Evolutionary conservation across 441 rosid genomes (phyloP).

Genomic region (Populus hybrid): DNA sequence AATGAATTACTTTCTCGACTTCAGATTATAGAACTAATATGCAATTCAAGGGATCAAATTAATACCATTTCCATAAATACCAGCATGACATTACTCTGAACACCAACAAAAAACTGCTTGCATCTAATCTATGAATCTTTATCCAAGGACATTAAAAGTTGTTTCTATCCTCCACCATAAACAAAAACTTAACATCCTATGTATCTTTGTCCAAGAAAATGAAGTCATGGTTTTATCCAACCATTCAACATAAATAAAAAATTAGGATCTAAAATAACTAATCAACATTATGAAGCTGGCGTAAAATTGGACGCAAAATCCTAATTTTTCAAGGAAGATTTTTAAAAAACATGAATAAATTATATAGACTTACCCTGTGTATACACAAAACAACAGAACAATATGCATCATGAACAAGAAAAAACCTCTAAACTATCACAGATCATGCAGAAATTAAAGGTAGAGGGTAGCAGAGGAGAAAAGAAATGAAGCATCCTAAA

Average conservation of each 20-base stretch:
- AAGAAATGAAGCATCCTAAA: slow-evolving; percentile 31
- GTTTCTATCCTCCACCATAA: not conserved
- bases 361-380: not conserved
- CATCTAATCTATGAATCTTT: not conserved
- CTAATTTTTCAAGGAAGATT: not conserved
- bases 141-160: not conserved
- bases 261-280: not conserved
- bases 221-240: not conserved
- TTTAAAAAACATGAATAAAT: not conserved
- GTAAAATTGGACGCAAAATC: not conserved
- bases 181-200: not conserved
- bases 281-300: not conserved
- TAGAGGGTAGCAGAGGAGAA: slow-evolving; percentile 27
- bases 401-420: slow-evolving; percentile 1
- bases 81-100: not conserved
- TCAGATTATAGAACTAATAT: not conserved
- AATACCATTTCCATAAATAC: not conserved
- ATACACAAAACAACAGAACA: not conserved
- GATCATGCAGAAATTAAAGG: slow-evolving; percentile 30
- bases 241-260: not conserved
- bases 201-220: not conserved
- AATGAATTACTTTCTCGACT: not conserved
- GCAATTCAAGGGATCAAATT: not conserved
- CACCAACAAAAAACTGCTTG: not conserved
- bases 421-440: slow-evolving; percentile 7